A percentile compares a stretch with the other conserved stretches of the same genome.
Conservation (phyloP, 129 eudicot genomes). For the Saposhnikovia divaricata region DNA sequence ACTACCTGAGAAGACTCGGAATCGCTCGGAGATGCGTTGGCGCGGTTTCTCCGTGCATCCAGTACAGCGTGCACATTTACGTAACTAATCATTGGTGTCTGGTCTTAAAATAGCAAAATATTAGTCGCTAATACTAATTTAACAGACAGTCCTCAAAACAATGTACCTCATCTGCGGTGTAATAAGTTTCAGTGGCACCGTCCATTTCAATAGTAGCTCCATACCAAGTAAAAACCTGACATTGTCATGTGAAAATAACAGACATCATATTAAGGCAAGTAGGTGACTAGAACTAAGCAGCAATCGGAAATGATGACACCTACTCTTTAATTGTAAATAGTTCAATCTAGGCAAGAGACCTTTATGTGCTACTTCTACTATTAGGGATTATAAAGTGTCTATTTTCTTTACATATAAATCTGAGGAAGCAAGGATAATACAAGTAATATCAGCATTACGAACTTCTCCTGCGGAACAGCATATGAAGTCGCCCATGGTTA, state of each 20-base stretch:
- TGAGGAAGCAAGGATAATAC: not conserved
- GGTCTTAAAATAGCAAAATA: constrained; percentile 13
- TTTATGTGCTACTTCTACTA: not conserved
- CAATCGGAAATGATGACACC: not conserved
- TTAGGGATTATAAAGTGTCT: not conserved
- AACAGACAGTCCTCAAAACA: not conserved
- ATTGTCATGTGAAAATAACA: not conserved
- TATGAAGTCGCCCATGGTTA: too few species aligned
- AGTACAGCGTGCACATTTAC: constrained; percentile 93
- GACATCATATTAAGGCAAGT: not conserved
- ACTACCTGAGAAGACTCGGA: constrained; percentile 76
- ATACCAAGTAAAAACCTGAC: constrained; percentile 92
- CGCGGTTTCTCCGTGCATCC: constrained; percentile 90
- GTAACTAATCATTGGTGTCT: constrained; percentile 98
- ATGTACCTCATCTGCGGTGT: constrained; percentile 89
- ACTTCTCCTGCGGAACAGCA: too few species aligned
- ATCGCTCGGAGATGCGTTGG: constrained; percentile 75
- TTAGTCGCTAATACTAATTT: not conserved
- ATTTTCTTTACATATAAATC: not conserved
- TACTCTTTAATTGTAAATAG: not conserved
- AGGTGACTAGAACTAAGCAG: not conserved
- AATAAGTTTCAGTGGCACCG: constrained; percentile 77
- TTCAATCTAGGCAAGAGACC: not conserved
- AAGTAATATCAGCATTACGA: too few species aligned
- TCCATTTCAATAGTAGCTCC: constrained; percentile 98